Base-by-base conservation (phyloP, 768 basidiomycete genomes). In the Calvatia gigantea region DNA sequence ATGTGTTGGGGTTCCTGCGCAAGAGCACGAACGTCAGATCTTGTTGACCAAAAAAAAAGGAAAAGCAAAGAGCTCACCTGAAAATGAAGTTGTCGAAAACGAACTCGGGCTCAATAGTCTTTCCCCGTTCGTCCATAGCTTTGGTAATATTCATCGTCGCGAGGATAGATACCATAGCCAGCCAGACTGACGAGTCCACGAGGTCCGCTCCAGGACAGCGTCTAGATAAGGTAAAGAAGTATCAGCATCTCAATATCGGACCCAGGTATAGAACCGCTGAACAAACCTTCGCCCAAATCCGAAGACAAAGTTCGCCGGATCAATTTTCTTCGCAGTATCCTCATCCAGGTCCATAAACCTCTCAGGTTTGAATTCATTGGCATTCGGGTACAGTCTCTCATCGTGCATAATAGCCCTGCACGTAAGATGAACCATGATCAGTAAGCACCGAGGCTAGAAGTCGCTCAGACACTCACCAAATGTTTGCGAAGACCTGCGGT, bases 201-300 rank as follows among this genome's bases (percentile, higher is more conserved):
- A 89, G 76, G 64, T 86, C 70, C 35, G 68, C 62, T 14, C 87
- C 87, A 0, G 87, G 87, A 64, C 87, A 89, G 32, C 76, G 77
- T 51, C 84, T 83, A 57, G 33, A 54, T 37, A 14, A 33, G 8
- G 28, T 9, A 6, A 29, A 14, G 44, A 21, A 1, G 6, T 27
- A 37, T 56, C 25, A 57, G 45, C 5, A 19, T n/a, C n/a, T n/a
- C n/a, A n/a, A n/a, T n/a, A n/a, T n/a, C n/a, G n/a, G n/a, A n/a
- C n/a, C n/a, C n/a, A n/a, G n/a, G n/a, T n/a, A n/a, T n/a, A n/a
- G n/a, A n/a, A n/a, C n/a, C n/a, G n/a, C n/a, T n/a, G n/a, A n/a
- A 64, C 69, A 28, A 42, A 75, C 74, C 74, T 71, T 58, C 74
- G 64, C n/a, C 74, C 74, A 57, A 75, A 75, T 15, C 74, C 74